Evolutionary conservation across 2,329 filamentous ascomycete genomes (phyloP), one percentile per base, ranked within the genome.

Genomic region (Cercospora sp.): DNA sequence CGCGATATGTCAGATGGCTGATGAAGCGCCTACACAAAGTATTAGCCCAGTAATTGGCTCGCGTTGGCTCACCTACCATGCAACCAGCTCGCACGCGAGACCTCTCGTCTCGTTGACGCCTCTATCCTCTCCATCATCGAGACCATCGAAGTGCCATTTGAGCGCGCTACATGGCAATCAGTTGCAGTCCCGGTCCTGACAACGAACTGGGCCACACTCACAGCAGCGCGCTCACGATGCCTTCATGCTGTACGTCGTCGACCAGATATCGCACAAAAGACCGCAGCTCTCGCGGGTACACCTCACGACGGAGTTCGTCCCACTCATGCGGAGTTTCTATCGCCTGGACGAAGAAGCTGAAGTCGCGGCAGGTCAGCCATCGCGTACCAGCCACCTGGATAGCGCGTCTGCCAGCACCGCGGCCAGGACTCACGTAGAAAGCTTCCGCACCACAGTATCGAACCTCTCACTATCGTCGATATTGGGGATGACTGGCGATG

Each of bases 11-110:
- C 33, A 93, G 82, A 64, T 88, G 88, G 16, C 88, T 88, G 40
- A 94, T 82, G 73, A 93, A 92, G 45, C 91, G 87, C 90, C 70
- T 71, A 33, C 20, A 20, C 16, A 30, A 51, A 63, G 59, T 60
- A 65, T 33, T 16, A 23, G n/a, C 23, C 26, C 18, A 30, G 10
- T n/a, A 16, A 18, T 16, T 7, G 7, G 23, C 13, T 40, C 16
- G 18, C 12, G 8, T 31, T 58, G 20, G 20, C 58, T 12, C 16
- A 57, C 70, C 63, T 51, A 69, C 72, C 91, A 93, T 42, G 91
- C 91, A 13, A 93, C 90, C 69, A 93, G 91, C 80, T 94, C 91
- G 75, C 91, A 94, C 30, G 90, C 91, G 75, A 88, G 87, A 20
- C 90, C 90, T 64, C 91, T 85, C 13, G 90, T 87, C 66, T 90